Conservation (phyloP, 345 rosid species). For the Linum usitatissimum region DNA sequence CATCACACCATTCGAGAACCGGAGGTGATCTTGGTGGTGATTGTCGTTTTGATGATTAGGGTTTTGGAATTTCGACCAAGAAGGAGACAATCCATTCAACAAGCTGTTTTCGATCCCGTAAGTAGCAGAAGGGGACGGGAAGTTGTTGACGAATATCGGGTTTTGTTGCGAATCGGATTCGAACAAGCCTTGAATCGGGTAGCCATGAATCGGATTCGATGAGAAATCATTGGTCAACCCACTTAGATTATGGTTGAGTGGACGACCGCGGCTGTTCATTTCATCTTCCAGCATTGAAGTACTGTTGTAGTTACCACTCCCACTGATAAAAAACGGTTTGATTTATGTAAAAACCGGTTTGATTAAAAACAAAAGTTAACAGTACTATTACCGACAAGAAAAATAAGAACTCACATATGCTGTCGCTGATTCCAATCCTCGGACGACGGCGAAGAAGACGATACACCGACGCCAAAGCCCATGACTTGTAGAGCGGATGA, state of each 20-base stretch:
- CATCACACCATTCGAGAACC: background rate
- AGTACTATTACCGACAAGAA: background rate
- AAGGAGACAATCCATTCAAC: conserved; percentile 14
- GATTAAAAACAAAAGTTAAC: background rate
- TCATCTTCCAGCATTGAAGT: conserved; percentile 16
- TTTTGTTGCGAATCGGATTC: conserved; percentile 15
- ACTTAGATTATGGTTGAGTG: no score
- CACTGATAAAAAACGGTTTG: background rate
- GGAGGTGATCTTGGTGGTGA: conserved; percentile 3
- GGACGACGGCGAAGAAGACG: background rate
- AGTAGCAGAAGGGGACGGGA: conserved; percentile 7
- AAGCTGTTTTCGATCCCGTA: conserved; percentile 9
- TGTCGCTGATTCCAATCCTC: background rate
- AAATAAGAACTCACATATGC: background rate
- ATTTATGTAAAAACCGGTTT: background rate
- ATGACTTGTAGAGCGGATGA: background rate
- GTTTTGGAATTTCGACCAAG: conserved; percentile 14
- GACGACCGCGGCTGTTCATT: conserved; percentile 8
- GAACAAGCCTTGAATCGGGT: conserved; percentile 13
- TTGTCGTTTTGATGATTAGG: conserved; percentile 16
- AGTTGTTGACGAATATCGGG: conserved; percentile 13
- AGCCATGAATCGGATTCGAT: no score
- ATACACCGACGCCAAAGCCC: background rate
- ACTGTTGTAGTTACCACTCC: conserved; percentile 16
- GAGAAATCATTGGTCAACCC: no score